phyloP scores from a whole-genome alignment of 768 basidiomycete genomes.

The Cystoderma amianthinum region DNA sequence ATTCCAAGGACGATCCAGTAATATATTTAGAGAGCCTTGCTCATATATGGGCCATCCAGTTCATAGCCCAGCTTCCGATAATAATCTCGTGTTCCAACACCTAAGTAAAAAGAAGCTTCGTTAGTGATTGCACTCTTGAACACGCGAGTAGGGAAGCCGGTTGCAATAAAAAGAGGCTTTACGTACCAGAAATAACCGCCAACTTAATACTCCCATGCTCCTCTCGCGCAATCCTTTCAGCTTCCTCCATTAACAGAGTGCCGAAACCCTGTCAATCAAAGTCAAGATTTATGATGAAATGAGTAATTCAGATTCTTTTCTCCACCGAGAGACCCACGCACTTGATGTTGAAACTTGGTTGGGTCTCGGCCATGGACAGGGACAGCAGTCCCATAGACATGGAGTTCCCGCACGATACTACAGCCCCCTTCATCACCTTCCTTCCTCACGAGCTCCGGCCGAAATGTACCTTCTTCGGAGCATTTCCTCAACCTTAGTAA shows the following conservation, averaged over 20 bases:
- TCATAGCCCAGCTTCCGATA: slow-evolving; percentile 92
- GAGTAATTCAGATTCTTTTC: slow-evolving; percentile 3
- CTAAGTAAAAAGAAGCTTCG: slow-evolving; percentile 31
- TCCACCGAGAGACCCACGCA: slow-evolving; percentile 15
- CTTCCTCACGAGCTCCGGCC: slow-evolving; percentile 78
- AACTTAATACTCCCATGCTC: slow-evolving; percentile 95
- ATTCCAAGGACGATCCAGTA: slow-evolving; percentile 4
- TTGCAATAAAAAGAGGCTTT: slow-evolving; percentile 5
- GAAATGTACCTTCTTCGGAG: slow-evolving; percentile 94
- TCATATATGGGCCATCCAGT: slow-evolving; percentile 97
- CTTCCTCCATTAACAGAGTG: slow-evolving; percentile 97
- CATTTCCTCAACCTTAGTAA: slow-evolving; percentile 89
- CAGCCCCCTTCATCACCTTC: slow-evolving; percentile 71
- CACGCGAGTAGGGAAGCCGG: neutral
- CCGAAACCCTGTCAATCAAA: slow-evolving; percentile 73
- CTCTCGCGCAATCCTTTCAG: slow-evolving; percentile 93
- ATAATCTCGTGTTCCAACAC: slow-evolving; percentile 96
- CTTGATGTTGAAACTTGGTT: slow-evolving; percentile 96
- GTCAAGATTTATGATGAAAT: slow-evolving; percentile 1
- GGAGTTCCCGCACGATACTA: slow-evolving; percentile 92
- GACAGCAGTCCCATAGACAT: slow-evolving; percentile 97
- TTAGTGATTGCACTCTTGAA: slow-evolving; percentile 1
- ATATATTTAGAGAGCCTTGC: slow-evolving; percentile 58
- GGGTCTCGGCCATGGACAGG: slow-evolving; percentile 97
- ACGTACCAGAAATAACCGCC: slow-evolving; percentile 91